Evolutionary conservation across 2,329 filamentous ascomycete species (phyloP).

Genomic region (Metarhizium guizhouense): DNA sequence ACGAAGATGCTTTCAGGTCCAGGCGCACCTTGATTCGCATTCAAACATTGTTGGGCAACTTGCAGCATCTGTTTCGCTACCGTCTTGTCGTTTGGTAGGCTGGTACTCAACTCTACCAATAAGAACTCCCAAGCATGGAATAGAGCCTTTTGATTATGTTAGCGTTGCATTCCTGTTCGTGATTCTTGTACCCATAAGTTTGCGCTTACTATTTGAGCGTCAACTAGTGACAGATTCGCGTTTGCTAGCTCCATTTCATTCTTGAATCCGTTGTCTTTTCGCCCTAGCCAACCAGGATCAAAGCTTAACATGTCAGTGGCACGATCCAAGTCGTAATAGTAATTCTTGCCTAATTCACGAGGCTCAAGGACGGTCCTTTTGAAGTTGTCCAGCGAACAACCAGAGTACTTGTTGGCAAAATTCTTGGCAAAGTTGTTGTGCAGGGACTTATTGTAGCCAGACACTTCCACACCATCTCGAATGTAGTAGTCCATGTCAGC

Average conservation of each 20-base stretch:
- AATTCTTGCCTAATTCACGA: slow-evolving; percentile 61
- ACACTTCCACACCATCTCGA: slow-evolving; percentile 67
- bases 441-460: slow-evolving; percentile 77
- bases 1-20: slow-evolving; percentile 76
- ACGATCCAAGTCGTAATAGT: slow-evolving; percentile 75
- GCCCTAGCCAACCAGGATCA: slow-evolving; percentile 69
- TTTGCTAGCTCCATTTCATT: slow-evolving; percentile 83
- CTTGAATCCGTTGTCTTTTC: slow-evolving; percentile 62
- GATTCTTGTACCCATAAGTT: neutral
- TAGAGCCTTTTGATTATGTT: slow-evolving; percentile 45
- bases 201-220: slow-evolving; percentile 71
- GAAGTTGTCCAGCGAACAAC: slow-evolving; percentile 66
- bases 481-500: slow-evolving; percentile 72
- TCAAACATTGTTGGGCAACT: slow-evolving; percentile 68
- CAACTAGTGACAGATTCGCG: slow-evolving; percentile 80
- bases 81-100: slow-evolving; percentile 39
- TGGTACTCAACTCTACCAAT: slow-evolving; percentile 70
- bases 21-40: slow-evolving; percentile 63
- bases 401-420: slow-evolving; percentile 67
- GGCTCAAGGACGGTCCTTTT: slow-evolving; percentile 63
- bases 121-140: slow-evolving; percentile 87
- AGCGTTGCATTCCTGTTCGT: slow-evolving; percentile 10
- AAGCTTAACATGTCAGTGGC: slow-evolving; percentile 69
- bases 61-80: slow-evolving; percentile 63
- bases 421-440: slow-evolving; percentile 82